Evolutionary conservation across 129 eudicot genomes (phyloP).

Genomic region (Flaveria bidentis): DNA sequence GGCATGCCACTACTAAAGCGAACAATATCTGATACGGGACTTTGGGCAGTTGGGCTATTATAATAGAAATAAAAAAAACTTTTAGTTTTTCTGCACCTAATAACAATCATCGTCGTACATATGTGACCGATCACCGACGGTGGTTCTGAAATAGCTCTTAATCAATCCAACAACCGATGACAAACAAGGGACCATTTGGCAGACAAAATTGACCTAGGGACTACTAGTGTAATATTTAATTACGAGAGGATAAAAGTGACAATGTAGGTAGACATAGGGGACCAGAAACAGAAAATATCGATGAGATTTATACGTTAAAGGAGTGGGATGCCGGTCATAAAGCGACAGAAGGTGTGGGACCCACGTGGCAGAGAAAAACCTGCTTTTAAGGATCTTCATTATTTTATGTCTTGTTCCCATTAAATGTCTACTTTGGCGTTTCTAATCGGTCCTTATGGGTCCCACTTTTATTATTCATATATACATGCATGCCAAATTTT

Average conservation of each 20-base stretch:
- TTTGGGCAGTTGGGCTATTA: too few relatives aligned
- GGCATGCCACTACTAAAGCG: too few relatives aligned
- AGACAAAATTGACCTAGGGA: constrained; percentile 19
- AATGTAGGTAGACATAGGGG: neutral
- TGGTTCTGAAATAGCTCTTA: neutral
- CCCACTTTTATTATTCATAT: constrained; percentile 14
- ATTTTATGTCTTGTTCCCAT: constrained; percentile 35
- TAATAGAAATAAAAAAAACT: too few relatives aligned
- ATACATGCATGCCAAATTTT: constrained; percentile 12
- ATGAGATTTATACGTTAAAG: constrained; percentile 25
- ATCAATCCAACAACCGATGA: neutral
- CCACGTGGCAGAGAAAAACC: constrained; percentile 29
- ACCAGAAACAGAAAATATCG: constrained; percentile 9
- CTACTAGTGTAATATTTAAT: neutral
- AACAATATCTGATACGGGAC: too few relatives aligned
- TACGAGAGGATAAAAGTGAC: neutral
- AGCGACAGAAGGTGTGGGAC: constrained; percentile 45
- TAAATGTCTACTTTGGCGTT: constrained; percentile 48
- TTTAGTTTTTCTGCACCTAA: too few relatives aligned
- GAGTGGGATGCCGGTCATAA: constrained; percentile 51
- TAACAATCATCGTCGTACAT: too few relatives aligned
- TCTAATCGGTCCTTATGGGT: constrained; percentile 21
- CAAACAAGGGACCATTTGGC: constrained; percentile 1
- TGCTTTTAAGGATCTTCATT: constrained; percentile 42
- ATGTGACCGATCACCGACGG: too few relatives aligned